Evolutionary conservation across 169 alveolate genomes (phyloP).

Genomic region (Plasmodium reichenowi): DNA sequence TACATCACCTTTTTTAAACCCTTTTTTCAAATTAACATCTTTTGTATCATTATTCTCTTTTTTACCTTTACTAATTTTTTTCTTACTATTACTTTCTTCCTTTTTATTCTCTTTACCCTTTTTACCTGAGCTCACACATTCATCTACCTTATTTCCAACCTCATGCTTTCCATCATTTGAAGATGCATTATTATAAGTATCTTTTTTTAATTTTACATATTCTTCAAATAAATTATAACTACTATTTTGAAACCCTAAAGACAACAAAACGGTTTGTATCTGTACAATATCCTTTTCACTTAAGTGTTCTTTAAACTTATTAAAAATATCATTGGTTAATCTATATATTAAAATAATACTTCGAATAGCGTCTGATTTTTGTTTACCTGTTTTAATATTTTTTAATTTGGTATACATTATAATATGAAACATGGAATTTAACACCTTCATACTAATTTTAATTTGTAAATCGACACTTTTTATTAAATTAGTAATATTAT

Average conservation of each 20-base stretch:
- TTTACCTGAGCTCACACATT: slow-evolving; percentile 14
- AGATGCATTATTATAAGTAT: slow-evolving; percentile 17
- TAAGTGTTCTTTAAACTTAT: slow-evolving; percentile 50
- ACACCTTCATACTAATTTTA: slow-evolving; percentile 59
- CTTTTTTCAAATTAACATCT: slow-evolving; percentile 36
- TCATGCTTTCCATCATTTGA: slow-evolving; percentile 25
- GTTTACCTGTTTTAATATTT: slow-evolving; percentile 56
- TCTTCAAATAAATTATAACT: slow-evolving; percentile 82
- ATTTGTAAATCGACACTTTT: slow-evolving; percentile 56
- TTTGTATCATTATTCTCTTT: slow-evolving; percentile 51
- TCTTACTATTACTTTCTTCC: not conserved
- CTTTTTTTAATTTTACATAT: slow-evolving; percentile 78
- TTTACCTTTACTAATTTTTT: slow-evolving; percentile 31
- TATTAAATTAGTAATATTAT: slow-evolving; percentile 58
- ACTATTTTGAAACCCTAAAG: slow-evolving; percentile 80
- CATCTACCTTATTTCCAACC: not conserved
- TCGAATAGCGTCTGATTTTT: slow-evolving; percentile 66
- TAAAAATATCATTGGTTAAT: slow-evolving; percentile 71
- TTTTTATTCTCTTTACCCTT: slow-evolving; percentile 47
- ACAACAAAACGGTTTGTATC: slow-evolving; percentile 75
- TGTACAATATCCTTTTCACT: slow-evolving; percentile 69
- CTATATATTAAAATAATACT: slow-evolving; percentile 59
- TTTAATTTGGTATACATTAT: slow-evolving; percentile 71
- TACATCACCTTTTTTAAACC: slow-evolving; percentile 37
- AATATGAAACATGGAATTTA: slow-evolving; percentile 50